Conservation (phyloP, 352 stramenopile genomes). For the Pythium aristosporum region DNA sequence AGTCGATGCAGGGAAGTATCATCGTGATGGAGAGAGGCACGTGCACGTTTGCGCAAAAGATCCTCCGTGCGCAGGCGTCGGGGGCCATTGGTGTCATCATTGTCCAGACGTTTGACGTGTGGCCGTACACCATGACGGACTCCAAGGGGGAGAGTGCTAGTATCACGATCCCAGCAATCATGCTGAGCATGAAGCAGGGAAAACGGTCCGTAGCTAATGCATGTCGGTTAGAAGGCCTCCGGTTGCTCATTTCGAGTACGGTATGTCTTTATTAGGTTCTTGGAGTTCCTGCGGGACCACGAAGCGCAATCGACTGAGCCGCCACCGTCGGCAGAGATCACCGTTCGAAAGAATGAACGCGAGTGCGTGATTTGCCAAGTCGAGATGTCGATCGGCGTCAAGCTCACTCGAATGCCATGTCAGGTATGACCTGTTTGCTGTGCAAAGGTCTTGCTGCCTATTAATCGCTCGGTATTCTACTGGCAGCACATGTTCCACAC, state of each 20-base stretch:
- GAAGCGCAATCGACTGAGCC: constrained; percentile 24
- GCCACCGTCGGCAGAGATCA: constrained; percentile 39
- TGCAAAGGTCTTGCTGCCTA: not conserved
- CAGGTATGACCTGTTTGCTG: constrained; percentile 1
- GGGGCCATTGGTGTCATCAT: constrained; percentile 63
- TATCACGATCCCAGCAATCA: constrained; percentile 71
- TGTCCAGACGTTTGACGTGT: constrained; percentile 70
- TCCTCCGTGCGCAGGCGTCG: constrained; percentile 57
- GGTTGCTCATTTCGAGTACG: not conserved
- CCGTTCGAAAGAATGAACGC: constrained; percentile 62
- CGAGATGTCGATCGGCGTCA: constrained; percentile 67
- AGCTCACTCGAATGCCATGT: constrained; percentile 43
- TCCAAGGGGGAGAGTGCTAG: constrained; percentile 58
- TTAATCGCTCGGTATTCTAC: not conserved
- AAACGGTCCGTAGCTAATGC: constrained; percentile 36
- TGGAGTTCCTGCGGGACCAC: constrained; percentile 46
- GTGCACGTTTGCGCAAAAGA: constrained; percentile 75
- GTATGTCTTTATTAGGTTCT: constrained; percentile 35
- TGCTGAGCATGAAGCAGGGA: constrained; percentile 74
- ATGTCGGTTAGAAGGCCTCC: not conserved
- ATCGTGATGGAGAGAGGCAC: constrained; percentile 69
- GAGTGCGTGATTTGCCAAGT: constrained; percentile 85
- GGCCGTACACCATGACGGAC: constrained; percentile 86
- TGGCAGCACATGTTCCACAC: constrained; percentile 82
- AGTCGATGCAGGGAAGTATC: constrained; percentile 53